phyloP scores from a whole-genome alignment of 2,329 filamentous ascomycete species.

The Fusarium scirpi region DNA sequence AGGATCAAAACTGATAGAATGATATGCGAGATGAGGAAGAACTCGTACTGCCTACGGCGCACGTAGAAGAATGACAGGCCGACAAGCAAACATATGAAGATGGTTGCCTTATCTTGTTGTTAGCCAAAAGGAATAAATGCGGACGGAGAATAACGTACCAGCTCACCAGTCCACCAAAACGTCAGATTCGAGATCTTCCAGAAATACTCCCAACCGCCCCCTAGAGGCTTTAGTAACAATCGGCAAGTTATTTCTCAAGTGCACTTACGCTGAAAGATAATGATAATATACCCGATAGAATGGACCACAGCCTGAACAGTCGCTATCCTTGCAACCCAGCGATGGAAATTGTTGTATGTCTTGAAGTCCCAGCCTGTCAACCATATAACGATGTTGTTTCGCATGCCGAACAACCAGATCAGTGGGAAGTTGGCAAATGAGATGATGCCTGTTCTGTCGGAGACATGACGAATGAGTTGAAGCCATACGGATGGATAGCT shows the following conservation, averaged over 20 bases:
- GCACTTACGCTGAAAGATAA: conserved; percentile 39
- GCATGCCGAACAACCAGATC: conserved; percentile 74
- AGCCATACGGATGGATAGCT: conserved; percentile 53
- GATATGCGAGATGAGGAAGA: conserved; percentile 64
- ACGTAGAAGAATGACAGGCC: conserved; percentile 63
- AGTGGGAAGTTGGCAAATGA: conserved; percentile 73
- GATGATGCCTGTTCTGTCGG: conserved; percentile 73
- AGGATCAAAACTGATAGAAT: conserved; percentile 62
- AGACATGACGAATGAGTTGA: conserved; percentile 65
- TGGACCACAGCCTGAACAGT: conserved; percentile 73
- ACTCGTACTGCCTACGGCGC: conserved; percentile 63
- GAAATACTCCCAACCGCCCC: conserved; percentile 53
- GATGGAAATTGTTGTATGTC: conserved; percentile 75
- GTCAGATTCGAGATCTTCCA: conserved; percentile 53
- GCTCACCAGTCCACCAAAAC: conserved; percentile 64
- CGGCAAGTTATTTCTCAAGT: too few relatives aligned
- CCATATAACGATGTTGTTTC: conserved; percentile 75
- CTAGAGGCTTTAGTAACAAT: conserved; percentile 42
- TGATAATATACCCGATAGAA: conserved; percentile 67
- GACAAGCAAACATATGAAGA: conserved; percentile 59
- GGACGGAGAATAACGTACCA: conserved; percentile 49
- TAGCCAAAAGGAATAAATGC: background rate
- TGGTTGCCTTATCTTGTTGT: conserved; percentile 52
- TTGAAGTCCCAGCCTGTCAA: conserved; percentile 77
- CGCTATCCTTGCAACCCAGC: conserved; percentile 72